Evolutionary conservation across 768 basidiomycete genomes (phyloP).

Genomic region (Pleurotus cornucopiae): DNA sequence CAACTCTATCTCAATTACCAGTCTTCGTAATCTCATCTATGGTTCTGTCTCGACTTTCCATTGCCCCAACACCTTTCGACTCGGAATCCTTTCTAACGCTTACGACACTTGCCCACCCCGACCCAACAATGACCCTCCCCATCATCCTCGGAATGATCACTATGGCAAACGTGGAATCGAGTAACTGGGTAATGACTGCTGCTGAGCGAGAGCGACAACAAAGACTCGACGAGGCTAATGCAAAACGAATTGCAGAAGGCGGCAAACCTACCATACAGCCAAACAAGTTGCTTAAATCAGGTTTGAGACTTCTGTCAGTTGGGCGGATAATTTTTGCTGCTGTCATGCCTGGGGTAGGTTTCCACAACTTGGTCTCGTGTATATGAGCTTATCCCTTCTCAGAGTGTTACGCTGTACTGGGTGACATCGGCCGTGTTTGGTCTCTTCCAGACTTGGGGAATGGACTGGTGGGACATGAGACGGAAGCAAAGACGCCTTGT

Average conservation of each 20-base stretch:
- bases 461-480: constrained; percentile 60
- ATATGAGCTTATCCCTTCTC: constrained; percentile 9
- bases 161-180: constrained; percentile 76
- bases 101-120: constrained; percentile 64
- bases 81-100: constrained; percentile 76
- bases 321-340: constrained; percentile 64
- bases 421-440: constrained; percentile 72
- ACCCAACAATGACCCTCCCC: constrained; percentile 67
- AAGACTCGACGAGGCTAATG: constrained; percentile 42
- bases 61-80: constrained; percentile 64
- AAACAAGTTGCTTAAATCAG: constrained; percentile 46
- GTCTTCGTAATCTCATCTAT: constrained; percentile 67
- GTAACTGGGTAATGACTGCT: constrained; percentile 66
- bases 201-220: constrained; percentile 49
- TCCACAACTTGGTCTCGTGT: constrained; percentile 4
- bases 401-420: constrained; percentile 78
- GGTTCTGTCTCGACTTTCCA: constrained; percentile 49
- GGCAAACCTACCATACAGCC: constrained; percentile 37
- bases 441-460: constrained; percentile 66
- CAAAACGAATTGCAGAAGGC: constrained; percentile 40
- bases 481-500: constrained; percentile 21
- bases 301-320: constrained; percentile 54
- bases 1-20: constrained; percentile 65
- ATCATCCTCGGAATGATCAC: constrained; percentile 70
- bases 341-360: constrained; percentile 67